Evolutionary conservation across 2,329 filamentous ascomycete species (phyloP).

Genomic region (Fusarium graminum): DNA sequence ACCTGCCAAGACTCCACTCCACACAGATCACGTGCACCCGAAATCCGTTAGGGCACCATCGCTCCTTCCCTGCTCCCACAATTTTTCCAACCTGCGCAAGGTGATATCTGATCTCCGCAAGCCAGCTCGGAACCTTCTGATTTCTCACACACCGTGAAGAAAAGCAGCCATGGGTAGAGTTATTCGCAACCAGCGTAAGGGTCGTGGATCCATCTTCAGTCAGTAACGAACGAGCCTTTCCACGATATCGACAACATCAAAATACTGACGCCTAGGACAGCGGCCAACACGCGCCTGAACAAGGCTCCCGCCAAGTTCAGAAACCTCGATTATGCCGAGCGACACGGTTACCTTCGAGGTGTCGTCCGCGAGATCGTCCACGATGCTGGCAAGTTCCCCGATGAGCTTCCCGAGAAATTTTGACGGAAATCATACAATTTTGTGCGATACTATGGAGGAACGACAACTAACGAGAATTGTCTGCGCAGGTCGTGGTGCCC

Average conservation of each 20-base stretch:
- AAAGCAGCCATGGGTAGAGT: slow-evolving; percentile 67
- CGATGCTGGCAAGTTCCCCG: slow-evolving; percentile 78
- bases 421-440: slow-evolving; percentile 31
- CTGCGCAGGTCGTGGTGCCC: slow-evolving; percentile 81
- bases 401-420: slow-evolving; percentile 36
- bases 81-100: too few relatives aligned
- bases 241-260: slow-evolving; percentile 44
- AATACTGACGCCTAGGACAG: slow-evolving; percentile 60
- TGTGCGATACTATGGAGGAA: slow-evolving; percentile 27
- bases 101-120: too few relatives aligned
- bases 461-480: slow-evolving; percentile 47
- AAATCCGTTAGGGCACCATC: too few relatives aligned
- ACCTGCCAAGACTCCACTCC: too few relatives aligned
- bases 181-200: slow-evolving; percentile 76
- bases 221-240: slow-evolving; percentile 53
- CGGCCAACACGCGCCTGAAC: slow-evolving; percentile 89
- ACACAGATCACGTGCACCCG: too few relatives aligned
- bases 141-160: slow-evolving; percentile 52
- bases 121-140: too few relatives aligned
- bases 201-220: slow-evolving; percentile 71
- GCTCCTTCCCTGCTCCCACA: too few relatives aligned
- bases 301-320: slow-evolving; percentile 90
- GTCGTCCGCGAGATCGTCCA: slow-evolving; percentile 99
- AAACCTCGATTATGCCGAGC: slow-evolving; percentile 95
- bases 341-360: slow-evolving; percentile 97